Evolutionary conservation across 129 eudicot genomes (phyloP), one percentile per base, ranked within the genome.

Genomic region (carrot (Daucus carota)): DNA sequence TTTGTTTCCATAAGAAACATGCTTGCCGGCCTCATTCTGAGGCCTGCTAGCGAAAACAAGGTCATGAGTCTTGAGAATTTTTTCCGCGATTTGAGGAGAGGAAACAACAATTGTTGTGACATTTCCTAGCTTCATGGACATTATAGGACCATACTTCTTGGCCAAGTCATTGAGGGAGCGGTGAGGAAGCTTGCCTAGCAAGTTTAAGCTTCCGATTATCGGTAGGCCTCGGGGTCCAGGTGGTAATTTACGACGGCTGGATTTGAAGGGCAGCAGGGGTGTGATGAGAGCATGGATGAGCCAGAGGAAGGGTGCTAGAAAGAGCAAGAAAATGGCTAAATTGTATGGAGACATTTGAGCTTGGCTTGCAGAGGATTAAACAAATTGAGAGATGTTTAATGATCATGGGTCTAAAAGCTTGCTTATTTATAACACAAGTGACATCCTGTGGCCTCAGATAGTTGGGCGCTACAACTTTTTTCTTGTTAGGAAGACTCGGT

Each of bases 41-140:
- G 91, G 91, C 42, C 88, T 75, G 41, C 78, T 82, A 4, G 88
- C 88, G 8, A 80, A 87, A 70, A 82, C 36, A 0, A 63, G 66
- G 29, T 87, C 91, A 26, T 84, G 81, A 73, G 85, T 77, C 22
- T 78, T 83, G 29, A 87, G 83, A 77, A 87, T 17, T 22, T 59
- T 88, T 44, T 82, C 79, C 24, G 91, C 91, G 2, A 75, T 70
- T 33, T 81, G 73, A 0, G 91, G 91, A 20, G 88, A 82, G 18
- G 91, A 87, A 74, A 87, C 59, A 0, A 84, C 50, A 44, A 87
- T 81, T 3, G 63, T 41, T 8, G 78, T 74, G 32, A 79, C 70
- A 18, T 67, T 80, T 9, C 88, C 91, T 0, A 82, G 65, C 33
- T 62, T 54, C 8, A 82, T 26, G 73, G 62, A 67, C 79, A 82